Base-by-base conservation (phyloP, 176 grass and related monocot species). In the Thalia dealbata region DNA sequence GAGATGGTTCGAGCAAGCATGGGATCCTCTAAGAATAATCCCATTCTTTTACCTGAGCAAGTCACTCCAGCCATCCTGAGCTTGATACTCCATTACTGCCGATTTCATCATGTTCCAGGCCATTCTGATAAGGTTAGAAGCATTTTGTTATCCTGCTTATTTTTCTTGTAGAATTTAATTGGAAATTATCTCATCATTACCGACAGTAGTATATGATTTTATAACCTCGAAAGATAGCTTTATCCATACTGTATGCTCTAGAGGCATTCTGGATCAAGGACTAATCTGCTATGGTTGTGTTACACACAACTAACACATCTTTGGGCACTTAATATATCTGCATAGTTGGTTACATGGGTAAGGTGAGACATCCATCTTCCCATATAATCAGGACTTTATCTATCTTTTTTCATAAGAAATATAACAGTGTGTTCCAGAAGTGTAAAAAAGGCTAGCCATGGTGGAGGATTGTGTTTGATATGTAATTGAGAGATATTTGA, bases 11-110 rank as follows among this genome's bases (percentile, higher is more conserved):
- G 92, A 79, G 91, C 84, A 24, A 81, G 90, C 21, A 91, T 83
- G 50, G 95, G 90, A n/a, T 84, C 95, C 56, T 95, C 88, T 38
- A 99, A 95, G 91, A 99, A 88, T 75, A 89, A 95, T 75, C 90
- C 95, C 25, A 99, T 99, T 65, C 65, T 83, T 83, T 80, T 99
- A 63, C 95, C 95, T 3, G 82, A 99, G 73, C 81, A 84, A 87
- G 90, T 99, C 71, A 95, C 79, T 60, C 95, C 95, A 2, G 68
- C 90, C 22, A 95, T 84, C 67, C 82, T 99, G 56, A 95, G 88
- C 75, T 87, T 89, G 52, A 99, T 99, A 84, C 85, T 99, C 81
- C 83, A 95, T 55, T 99, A 99, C 43, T 95, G 95, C 26, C 81
- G 90, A 61, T 95, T 95, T 86, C 95, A 99, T 75, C 95, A 91